phyloP scores from a whole-genome alignment of 495 filamentous ascomycete genomes.

The Glutinoglossum americanum region DNA sequence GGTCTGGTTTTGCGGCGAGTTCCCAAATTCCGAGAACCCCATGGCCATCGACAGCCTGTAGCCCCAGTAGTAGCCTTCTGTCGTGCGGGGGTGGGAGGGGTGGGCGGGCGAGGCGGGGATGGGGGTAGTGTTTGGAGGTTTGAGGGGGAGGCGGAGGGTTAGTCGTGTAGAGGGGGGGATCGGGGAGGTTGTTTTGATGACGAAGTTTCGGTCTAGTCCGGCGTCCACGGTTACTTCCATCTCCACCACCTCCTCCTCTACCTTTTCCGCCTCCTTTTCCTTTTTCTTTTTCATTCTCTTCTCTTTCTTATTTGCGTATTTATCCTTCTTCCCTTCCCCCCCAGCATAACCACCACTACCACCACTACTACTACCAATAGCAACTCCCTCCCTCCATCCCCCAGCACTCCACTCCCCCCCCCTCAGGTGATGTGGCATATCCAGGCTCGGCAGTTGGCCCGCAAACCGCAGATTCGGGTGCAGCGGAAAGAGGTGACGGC shows the following conservation, averaged over 20 bases:
- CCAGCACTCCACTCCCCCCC: constrained; percentile 41
- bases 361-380: constrained; percentile 16
- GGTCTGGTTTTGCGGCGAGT: constrained; percentile 5
- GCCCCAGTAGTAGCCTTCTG: no score
- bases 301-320: no score
- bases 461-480: constrained; percentile 45
- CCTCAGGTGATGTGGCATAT: constrained; percentile 56
- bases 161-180: constrained; percentile 40
- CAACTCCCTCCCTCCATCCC: constrained; percentile 53
- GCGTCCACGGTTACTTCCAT: constrained; percentile 26
- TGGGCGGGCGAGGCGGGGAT: no score
- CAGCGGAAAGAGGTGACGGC: constrained; percentile 42
- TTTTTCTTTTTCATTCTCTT: no score
- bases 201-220: constrained; percentile 28
- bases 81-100: no score
- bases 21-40: no score
- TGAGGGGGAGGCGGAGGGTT: constrained; percentile 25
- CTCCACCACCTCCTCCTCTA: no score
- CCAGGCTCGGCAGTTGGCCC: constrained; percentile 43
- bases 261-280: no score
- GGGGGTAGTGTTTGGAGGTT: no score
- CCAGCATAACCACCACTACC: neutral
- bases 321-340: constrained; percentile 5
- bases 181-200: constrained; percentile 20
- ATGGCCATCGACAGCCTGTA: no score